Base-by-base conservation (phyloP, 805 yeast genomes). In the Vanderwaltozyma polyspora region DNA sequence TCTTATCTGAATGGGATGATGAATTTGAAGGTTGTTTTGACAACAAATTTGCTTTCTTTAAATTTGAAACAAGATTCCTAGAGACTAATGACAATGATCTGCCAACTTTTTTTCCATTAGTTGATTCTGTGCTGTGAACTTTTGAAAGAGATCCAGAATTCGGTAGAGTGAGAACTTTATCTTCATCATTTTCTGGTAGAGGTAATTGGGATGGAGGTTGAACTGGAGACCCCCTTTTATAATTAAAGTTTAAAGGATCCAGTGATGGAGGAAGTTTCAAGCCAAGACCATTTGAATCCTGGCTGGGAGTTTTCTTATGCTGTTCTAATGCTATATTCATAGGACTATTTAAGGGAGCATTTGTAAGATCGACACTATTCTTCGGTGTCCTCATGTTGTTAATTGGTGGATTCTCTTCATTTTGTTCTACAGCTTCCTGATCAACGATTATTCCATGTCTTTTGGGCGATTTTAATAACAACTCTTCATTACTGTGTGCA, bases 61-160 rank as follows among this genome's bases (percentile, higher is more conserved):
- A 32, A 28, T 45, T 45, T 29, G 43, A 41, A 25, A 55, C 48
- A 26, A 52, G 31, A 29, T 43, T 50, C 33, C 52, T 49, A 6
- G 60, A 54, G 32, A 54, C 55, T 16, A 56, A 41, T 3, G 63
- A 57, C 25, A 60, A 47, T 1, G 63, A 55, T 36, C 64, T 49
- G 6, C 54, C 49, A 3, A 57, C 19, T 32, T 36, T 43, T 16
- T 43, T 43, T 6, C 25, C n/a, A 14, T 31, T 25, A 8, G 7
- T 13, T 16, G 12, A 11, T 12, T 25, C 10, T 11, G 23, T 14
- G 13, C 8, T 15, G n/a, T 17, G 21, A 16, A 19, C 22, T 23
- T 27, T 14, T 19, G 19, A 19, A 3, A 6, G 6, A 10, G 16
- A 6, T 13, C 4, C 11, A 13, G 27, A 5, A n/a, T 4, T 8